Evolutionary conservation across 768 basidiomycete species (phyloP).

Genomic region (Naganishia kalamii): DNA sequence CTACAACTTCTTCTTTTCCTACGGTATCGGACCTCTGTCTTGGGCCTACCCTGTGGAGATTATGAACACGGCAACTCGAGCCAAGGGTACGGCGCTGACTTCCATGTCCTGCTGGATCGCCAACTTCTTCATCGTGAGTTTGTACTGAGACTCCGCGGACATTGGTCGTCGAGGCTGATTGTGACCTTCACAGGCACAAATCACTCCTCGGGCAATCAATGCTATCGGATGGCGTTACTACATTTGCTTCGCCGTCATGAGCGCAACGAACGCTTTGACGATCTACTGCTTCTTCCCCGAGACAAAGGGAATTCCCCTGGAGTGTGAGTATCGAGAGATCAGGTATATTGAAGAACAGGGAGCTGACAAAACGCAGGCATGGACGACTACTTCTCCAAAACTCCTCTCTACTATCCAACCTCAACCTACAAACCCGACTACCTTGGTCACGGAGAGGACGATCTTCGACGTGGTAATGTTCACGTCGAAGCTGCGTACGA

Average conservation of each 20-base stretch:
- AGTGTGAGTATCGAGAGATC: neutral
- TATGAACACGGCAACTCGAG: slow-evolving; percentile 23
- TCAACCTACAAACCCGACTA: neutral
- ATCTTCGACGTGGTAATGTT: neutral
- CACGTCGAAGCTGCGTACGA: slow-evolving; percentile 1
- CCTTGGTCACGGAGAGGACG: slow-evolving; percentile 3
- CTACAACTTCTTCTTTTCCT: slow-evolving; percentile 21
- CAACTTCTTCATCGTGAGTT: slow-evolving; percentile 20
- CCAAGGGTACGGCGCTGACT: slow-evolving; percentile 22
- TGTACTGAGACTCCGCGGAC: neutral
- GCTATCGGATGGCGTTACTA: slow-evolving; percentile 31
- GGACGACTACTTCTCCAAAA: neutral
- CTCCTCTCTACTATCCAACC: neutral
- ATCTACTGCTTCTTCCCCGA: slow-evolving; percentile 27
- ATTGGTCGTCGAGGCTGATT: neutral
- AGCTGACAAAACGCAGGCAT: neutral
- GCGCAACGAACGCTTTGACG: slow-evolving; percentile 24
- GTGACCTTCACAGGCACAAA: slow-evolving; percentile 16
- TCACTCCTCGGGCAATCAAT: slow-evolving; percentile 24
- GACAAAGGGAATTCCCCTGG: slow-evolving; percentile 1
- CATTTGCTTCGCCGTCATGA: slow-evolving; percentile 28
- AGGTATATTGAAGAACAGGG: neutral
- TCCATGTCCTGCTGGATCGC: slow-evolving; percentile 24
- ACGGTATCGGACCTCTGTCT: slow-evolving; percentile 18
- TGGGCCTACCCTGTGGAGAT: slow-evolving; percentile 23